Base-by-base conservation (phyloP, 2,329 filamentous ascomycete species). In the Fusarium euwallaceae region DNA sequence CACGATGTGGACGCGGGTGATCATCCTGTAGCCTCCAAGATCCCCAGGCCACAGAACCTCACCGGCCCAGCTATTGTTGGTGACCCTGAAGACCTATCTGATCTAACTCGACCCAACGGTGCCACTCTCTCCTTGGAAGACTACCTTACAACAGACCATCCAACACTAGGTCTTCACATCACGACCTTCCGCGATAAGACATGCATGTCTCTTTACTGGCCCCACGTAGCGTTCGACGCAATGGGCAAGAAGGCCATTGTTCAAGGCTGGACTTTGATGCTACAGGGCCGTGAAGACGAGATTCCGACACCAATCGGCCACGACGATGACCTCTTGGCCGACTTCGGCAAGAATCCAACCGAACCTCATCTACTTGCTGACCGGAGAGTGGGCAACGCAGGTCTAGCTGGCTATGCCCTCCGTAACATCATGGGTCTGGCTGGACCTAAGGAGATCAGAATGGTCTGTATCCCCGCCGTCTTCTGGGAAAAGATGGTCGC, bases 181-280 rank as follows among this genome's bases (percentile, higher is more conserved):
- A 81, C 84, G 0, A 81, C 83, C 0, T 87, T 88, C 72, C 76
- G 72, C 4, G 82, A 88, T 67, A 79, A 80, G 3, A 88, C 86
- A 0, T 73, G 86, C 0, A 75, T 88, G 2, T 80, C 80, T 0
- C 48, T 87, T 1, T 78, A 80, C 43, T 86, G 81, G 79, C 79
- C 82, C 3, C 86, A 88, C 69, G 80, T 82, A 0, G 68, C 85
- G 0, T 80, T 82, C 53, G 86, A 87, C 71, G 83, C 81, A 2
- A 80, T 85, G 68, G 85, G 82, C 1, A 78, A 79, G 48, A 70
- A 78, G 14, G 81, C 78, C 1, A 73, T 87, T 7, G 65, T 86
- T 0, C 71, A 82, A 4, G 81, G 79, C 14, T 87, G 86, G 86
- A 80, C 76, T 0, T 67, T 64, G 36, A 48, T 67, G 24, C 27